Evolutionary conservation across 2,329 filamentous ascomycete genomes (phyloP), one percentile per base, ranked within the genome.

Genomic region (Escovopsis sp.): DNA sequence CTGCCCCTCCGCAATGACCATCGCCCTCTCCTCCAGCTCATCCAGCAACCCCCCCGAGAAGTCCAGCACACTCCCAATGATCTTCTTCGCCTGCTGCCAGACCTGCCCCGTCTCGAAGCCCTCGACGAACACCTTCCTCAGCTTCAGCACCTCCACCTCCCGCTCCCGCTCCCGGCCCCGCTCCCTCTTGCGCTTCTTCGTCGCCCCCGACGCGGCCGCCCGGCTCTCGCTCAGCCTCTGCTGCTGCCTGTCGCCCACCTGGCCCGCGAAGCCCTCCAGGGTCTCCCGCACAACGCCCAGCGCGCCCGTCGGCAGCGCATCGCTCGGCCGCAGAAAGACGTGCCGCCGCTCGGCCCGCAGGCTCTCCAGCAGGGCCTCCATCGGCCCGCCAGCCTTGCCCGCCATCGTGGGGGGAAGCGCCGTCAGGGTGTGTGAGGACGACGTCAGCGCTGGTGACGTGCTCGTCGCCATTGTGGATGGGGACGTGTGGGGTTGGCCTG

Each of bases 31-130:
- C 46, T 70, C 61, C 23, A 76, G 50, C 43, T 68, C 66, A 34
- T 60, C 53, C 13, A 75, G 50, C 4, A 60, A 50, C 5, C 58
- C 54, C 33, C 63, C 57, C 0, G 68, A 66, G 43, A 70, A 65
- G 29, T 60, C 55, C 31, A 74, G 46, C 10, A 70, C 58, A 32
- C 66, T 65, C 11, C 56, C 69, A 38, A 96, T 76, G 15, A 96
- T 84, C 47, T 82, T 75, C 50, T 77, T 79, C 8, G 85, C 81
- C 61, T 98, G 90, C 56, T 94, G 84, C 82, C 88, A 98, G 30
- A 98, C 77, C 57, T 96, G 88, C 15, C 78, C 74, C 10, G 82
- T 78, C 47, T 81, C 82, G 47, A 96, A 94, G 0, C 88, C 90
- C 38, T 93, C 76, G 6, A 85, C 65, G 53, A 94, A 82, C 13